Evolutionary conservation across 768 basidiomycete species (phyloP), one percentile per base, ranked within the genome.

Genomic region (Leccinellum albellum): DNA sequence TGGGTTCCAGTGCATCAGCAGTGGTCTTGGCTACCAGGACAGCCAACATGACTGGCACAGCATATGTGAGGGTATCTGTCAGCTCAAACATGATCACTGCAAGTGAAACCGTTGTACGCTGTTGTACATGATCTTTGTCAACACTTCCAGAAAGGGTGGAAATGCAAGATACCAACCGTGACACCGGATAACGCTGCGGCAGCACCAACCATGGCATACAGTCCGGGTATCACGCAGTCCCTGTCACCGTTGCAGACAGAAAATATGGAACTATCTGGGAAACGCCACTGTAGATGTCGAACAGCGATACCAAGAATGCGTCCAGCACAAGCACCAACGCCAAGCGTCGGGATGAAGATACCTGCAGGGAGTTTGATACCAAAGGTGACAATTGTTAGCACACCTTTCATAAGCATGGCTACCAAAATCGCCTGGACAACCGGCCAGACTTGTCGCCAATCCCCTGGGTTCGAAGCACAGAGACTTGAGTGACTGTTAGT

Each of bases 71-170:
- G 1, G 93, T 93, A 62, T 92, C 89, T 4, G 96, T 96, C 42
- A 98, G 78, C 67, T 98, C 96, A 67, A 98, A 93, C 77, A 89
- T 92, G 72, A 98, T 99, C 51, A 98, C 97, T 4, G 94, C 94
- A 55, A 98, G 81, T 0, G 94, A 95, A 24, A 98, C 90, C 0
- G 92, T 94, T 23, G 91, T 94, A 33, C 92, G 78, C 87, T 91
- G 57, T 33, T 45, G 57, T 50, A 55, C 21, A 33, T 32, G 20
- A 48, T 46, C 32, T 61, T 53, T 33, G 37, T 57, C 59, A 63
- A 55, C 51, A 37, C 31, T 47, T 44, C n/a, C n/a, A 33, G 40
- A 12, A 46, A 50, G 49, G 24, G 14, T 29, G 42, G n/a, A 50
- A n/a, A 53, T n/a, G 28, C n/a, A 35, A 54, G 47, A 53, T 14